phyloP scores from a whole-genome alignment of 2,329 filamentous ascomycete species.

The Penicillium sp. region DNA sequence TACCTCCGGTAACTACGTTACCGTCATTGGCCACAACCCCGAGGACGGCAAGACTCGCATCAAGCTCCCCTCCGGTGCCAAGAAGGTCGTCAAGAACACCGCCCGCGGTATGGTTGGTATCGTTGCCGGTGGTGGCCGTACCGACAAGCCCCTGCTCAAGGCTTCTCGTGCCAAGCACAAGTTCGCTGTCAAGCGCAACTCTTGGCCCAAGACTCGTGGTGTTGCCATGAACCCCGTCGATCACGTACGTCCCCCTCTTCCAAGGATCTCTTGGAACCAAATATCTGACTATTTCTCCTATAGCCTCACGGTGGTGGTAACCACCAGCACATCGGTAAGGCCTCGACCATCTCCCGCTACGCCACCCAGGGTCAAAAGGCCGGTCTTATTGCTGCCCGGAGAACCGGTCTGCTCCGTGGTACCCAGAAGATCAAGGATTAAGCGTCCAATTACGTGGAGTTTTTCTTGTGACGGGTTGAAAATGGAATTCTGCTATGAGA shows the following conservation, averaged over 20 bases:
- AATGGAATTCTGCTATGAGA: constrained; percentile 41
- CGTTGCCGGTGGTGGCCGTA: constrained; percentile 97
- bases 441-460: constrained; percentile 57
- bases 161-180: constrained; percentile 99
- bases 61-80: constrained; percentile 98
- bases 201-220: constrained; percentile 99
- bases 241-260: constrained; percentile 58
- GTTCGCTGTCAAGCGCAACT: constrained; percentile 99
- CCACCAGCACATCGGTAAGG: constrained; percentile 99
- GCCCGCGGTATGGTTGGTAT: constrained; percentile 99
- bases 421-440: constrained; percentile 99
- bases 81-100: constrained; percentile 94
- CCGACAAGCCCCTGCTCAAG: constrained; percentile 99
- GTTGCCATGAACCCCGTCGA: constrained; percentile 99
- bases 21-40: constrained; percentile 94
- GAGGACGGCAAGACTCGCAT: constrained; percentile 99
- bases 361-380: constrained; percentile 99
- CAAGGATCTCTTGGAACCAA: neutral
- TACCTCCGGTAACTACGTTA: constrained; percentile 99
- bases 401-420: constrained; percentile 99
- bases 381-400: constrained; percentile 98
- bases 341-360: constrained; percentile 98
- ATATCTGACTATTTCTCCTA: constrained; percentile 24
- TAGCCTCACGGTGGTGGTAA: constrained; percentile 95
- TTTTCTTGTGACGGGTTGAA: constrained; percentile 48